Base-by-base conservation (phyloP, 2,329 filamentous ascomycete species). In the Beauveria sp. region DNA sequence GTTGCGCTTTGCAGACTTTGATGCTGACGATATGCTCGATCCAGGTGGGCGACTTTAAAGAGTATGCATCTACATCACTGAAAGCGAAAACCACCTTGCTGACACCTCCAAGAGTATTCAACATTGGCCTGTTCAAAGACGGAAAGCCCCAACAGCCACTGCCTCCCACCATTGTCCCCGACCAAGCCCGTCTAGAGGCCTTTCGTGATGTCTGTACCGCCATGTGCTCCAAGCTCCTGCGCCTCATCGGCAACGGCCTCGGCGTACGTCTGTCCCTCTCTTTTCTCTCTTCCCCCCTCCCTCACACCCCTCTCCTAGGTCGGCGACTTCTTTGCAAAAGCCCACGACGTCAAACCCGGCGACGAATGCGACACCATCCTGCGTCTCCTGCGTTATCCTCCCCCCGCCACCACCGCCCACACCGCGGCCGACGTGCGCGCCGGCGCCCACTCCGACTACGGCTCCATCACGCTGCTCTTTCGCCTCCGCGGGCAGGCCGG, bases 401-500 rank as follows among this genome's bases (percentile, higher is more conserved):
- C 85, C 1, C 76, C 72, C 6, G 69, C 73, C 52, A 69, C 74
- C 9, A 79, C 78, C 8, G 69, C 72, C 12, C 74, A 85, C 67
- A 67, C 79, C 40, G 58, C 69, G 64, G 69, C 77, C 60, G 90
- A 93, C 69, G 84, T 97, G 64, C 88, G 93, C 31, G 93, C 93
- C 7, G 95, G 93, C 62, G 92, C 93, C 0, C 93, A 98, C 74
- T 93, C 89, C 5, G 93, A 97, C 77, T 96, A 96, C 75, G 86
- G 86, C 61, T 84, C 81, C 63, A 75, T 88, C 62, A 88, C 85
- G 1, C 77, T 88, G n/a, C 83, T 98, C 12, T 98, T 99, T 79
- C 91, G 95, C 67, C 84, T 93, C 2, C 84, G 85, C 1, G 89
- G 89, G 1, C 92, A 97, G 69, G 88, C 92, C 0, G 95, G 95